Evolutionary conservation across 768 basidiomycete genomes (phyloP), one percentile per base, ranked within the genome.

Genomic region (Hygrocybe coccinea): DNA sequence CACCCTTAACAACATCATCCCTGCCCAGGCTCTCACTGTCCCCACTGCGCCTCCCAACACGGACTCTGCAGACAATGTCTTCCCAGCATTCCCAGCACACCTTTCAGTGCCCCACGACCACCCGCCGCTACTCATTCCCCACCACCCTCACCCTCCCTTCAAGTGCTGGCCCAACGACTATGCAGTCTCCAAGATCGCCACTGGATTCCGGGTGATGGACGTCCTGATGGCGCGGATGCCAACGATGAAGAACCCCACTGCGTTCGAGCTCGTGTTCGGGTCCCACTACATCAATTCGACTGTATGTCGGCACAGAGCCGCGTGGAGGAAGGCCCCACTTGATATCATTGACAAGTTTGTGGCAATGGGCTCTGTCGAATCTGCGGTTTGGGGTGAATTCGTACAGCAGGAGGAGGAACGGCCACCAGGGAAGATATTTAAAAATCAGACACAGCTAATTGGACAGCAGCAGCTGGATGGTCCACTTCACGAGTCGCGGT

Each of bases 131-230:
- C 59, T 58, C 22, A 74, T 77, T 45, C 75, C 82, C 2, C 78
- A 80, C 52, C 80, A 81, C 60, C 77, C 83, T 0, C 83, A 84
- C 59, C 82, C 84, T 2, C 83, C 84, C 2, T 71, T 85, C 25
- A 87, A 86, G 64, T 80, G 84, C 12, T 88, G 86, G 86, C 86
- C 86, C 35, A 86, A 87, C 62, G 86, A 87, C 69, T 86, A 85
- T 65, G 83, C 82, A 8, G 86, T 88, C 19, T 77, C 75, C 49
- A 85, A 87, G 64, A 74, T 87, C 54, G 77, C 84, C 1, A 64
- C 67, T 1, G 86, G 86, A 1, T 86, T 88, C 66, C 75, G 41
- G 9, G n/a, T 29, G 29, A 29, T 45, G 29, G 29, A 29, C 29
- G 29, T 29, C 29, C 29, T 29, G 29, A 29, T 29, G 29, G 66